Evolutionary conservation across 1,139 yeast species (phyloP).

Genomic region (Casaregolazyma lundiana): DNA sequence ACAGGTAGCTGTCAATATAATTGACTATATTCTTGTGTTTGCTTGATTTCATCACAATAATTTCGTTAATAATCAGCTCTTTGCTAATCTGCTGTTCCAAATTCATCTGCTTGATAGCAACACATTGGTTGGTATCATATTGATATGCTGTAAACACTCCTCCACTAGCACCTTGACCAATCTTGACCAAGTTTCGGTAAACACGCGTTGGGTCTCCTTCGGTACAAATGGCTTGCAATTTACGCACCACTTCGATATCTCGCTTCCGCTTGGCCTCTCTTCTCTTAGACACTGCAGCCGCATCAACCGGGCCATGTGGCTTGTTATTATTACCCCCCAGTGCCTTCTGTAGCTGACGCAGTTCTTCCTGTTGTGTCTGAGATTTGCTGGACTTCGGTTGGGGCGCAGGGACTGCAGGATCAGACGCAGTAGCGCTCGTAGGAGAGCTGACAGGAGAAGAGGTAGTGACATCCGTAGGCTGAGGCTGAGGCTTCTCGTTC

Average conservation of each 20-base stretch:
- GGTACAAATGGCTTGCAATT: constrained; percentile 71
- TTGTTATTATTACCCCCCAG: constrained; percentile 27
- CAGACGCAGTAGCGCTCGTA: constrained; percentile 12
- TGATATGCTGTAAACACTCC: constrained; percentile 93
- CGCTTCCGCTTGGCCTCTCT: constrained; percentile 68
- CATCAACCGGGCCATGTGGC: constrained; percentile 30
- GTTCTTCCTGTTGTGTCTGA: constrained; percentile 19
- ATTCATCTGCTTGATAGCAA: constrained; percentile 96
- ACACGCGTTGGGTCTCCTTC: constrained; percentile 79
- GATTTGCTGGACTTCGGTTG: constrained; percentile 1
- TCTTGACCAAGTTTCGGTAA: constrained; percentile 67
- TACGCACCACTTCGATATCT: constrained; percentile 65
- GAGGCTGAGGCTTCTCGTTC: constrained; percentile 14
- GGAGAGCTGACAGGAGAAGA: no score
- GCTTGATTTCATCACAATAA: constrained; percentile 90
- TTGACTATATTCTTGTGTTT: constrained; percentile 91
- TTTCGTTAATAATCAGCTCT: constrained; percentile 90
- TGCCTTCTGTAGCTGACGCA: constrained; percentile 32
- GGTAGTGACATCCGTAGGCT: constrained; percentile 10
- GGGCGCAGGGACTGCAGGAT: background rate
- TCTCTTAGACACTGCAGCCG: constrained; percentile 48
- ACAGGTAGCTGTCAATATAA: constrained; percentile 78
- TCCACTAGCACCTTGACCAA: constrained; percentile 98
- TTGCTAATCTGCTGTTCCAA: constrained; percentile 89
- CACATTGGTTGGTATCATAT: constrained; percentile 53